Evolutionary conservation across 139 green algal genomes (phyloP).

Genomic region (Chlorella sp.): DNA sequence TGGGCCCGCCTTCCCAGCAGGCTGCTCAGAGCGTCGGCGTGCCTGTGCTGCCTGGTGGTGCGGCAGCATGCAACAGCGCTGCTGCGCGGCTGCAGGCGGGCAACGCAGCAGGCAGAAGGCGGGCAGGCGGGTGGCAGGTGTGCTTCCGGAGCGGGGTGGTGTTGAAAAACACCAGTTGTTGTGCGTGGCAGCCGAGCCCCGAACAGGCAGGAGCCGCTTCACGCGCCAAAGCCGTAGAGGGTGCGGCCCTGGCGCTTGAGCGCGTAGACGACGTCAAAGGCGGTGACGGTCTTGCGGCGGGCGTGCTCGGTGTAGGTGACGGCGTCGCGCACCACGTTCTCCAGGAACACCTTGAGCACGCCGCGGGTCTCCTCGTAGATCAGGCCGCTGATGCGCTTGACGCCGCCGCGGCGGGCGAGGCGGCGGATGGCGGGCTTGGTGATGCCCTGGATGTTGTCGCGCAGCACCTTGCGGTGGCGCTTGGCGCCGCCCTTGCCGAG

Average conservation of each 20-base stretch:
- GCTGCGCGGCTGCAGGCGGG: no score
- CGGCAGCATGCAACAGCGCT: no score
- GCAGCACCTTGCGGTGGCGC: slow-evolving; percentile 89
- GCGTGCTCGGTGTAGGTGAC: slow-evolving; percentile 99
- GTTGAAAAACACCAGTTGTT: no score
- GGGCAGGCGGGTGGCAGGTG: no score
- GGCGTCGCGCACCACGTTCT: slow-evolving; percentile 92
- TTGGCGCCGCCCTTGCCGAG: slow-evolving; percentile 92
- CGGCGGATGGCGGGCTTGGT: slow-evolving; percentile 86
- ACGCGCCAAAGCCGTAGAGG: slow-evolving; percentile 95
- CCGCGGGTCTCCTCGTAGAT: slow-evolving; percentile 90
- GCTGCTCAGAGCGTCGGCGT: no score
- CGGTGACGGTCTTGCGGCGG: slow-evolving; percentile 94
- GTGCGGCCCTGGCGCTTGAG: slow-evolving; percentile 94
- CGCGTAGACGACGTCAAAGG: slow-evolving; percentile 92
- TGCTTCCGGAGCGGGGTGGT: no score
- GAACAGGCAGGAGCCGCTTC: no score
- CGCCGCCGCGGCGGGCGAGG: slow-evolving; percentile 78
- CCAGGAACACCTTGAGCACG: slow-evolving; percentile 90
- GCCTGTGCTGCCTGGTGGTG: no score
- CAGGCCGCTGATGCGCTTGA: slow-evolving; percentile 87
- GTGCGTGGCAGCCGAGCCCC: no score
- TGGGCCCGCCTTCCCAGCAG: no score
- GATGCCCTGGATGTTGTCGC: slow-evolving; percentile 67
- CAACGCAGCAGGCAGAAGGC: no score